Evolutionary conservation across 768 basidiomycete genomes (phyloP).

Genomic region (Mycena haematopus): DNA sequence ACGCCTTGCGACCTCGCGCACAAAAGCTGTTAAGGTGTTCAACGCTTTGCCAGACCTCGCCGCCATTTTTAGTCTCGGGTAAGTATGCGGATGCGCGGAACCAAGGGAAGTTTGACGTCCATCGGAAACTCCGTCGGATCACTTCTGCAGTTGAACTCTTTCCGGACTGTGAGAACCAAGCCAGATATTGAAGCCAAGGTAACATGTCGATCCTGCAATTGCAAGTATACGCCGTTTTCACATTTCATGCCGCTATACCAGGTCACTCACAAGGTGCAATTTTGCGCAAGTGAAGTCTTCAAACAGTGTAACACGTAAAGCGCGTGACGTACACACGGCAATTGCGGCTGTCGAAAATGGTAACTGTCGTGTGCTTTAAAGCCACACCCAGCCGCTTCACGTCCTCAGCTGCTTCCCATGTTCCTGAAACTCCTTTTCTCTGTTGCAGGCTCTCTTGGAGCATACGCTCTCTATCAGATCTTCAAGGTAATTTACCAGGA

Average conservation of each 20-base stretch:
- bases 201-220: too few species aligned
- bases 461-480: constrained; percentile 14
- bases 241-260: too few species aligned
- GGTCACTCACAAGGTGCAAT: too few species aligned
- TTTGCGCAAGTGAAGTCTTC: too few species aligned
- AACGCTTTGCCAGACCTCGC: too few species aligned
- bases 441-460: constrained; percentile 8
- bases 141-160: too few species aligned
- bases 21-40: too few species aligned
- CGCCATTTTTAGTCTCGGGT: background rate
- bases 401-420: background rate
- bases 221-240: too few species aligned
- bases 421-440: constrained; percentile 10
- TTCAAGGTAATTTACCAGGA: constrained; percentile 11
- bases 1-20: too few species aligned
- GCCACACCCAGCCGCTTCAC: background rate
- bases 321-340: background rate
- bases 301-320: background rate
- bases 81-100: background rate
- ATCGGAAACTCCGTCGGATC: background rate
- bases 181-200: too few species aligned
- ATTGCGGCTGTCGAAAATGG: background rate
- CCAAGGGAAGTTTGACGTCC: background rate
- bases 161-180: too few species aligned
- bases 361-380: background rate